Percentiles rank a stretch among this genome's conserved stretches.
These are phyloP conservation scores for Venturia pyrina DNA, from an alignment of 2,329 filamentous ascomycete species.

Conservation along the genomic window DNA sequence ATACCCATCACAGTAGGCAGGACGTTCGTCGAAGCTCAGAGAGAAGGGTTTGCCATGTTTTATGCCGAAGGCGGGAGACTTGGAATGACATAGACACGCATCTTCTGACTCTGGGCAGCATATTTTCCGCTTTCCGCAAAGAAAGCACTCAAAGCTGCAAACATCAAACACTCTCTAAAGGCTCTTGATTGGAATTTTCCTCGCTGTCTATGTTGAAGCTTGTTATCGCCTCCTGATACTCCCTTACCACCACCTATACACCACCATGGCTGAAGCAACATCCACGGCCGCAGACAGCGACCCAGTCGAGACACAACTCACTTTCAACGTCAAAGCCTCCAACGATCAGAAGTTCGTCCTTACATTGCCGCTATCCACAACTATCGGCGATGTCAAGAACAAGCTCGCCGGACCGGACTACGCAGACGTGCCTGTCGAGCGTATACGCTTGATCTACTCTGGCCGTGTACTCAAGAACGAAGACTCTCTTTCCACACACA, in stretches of 20 bases:
- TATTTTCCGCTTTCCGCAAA: not conserved
- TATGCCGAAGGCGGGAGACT: too few species aligned
- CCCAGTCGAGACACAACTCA: conserved; percentile 64
- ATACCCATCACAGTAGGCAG: too few species aligned
- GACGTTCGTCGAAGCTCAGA: too few species aligned
- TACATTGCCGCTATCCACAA: conserved; percentile 66
- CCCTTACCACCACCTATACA: not conserved
- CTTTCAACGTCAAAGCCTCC: conserved; percentile 98
- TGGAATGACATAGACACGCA: too few species aligned
- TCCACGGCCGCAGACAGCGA: conserved; percentile 11
- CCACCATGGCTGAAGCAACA: conserved; percentile 2
- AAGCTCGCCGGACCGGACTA: conserved; percentile 74
- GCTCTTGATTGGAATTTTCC: too few species aligned
- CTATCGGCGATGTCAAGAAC: conserved; percentile 76
- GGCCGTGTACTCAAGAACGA: conserved; percentile 93
- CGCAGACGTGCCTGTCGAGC: conserved; percentile 76
- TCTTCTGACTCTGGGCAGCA: too few species aligned
- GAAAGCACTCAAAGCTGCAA: not conserved
- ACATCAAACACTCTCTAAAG: not conserved
- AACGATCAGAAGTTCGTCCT: conserved; percentile 75
- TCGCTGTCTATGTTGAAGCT: not conserved
- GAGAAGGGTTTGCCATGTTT: too few species aligned
- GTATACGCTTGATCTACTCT: conserved; percentile 94
- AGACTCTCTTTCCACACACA: conserved; percentile 58
- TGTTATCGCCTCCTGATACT: not conserved